phyloP scores from a whole-genome alignment of 2,329 filamentous ascomycete genomes.

The Penicillium sp. region DNA sequence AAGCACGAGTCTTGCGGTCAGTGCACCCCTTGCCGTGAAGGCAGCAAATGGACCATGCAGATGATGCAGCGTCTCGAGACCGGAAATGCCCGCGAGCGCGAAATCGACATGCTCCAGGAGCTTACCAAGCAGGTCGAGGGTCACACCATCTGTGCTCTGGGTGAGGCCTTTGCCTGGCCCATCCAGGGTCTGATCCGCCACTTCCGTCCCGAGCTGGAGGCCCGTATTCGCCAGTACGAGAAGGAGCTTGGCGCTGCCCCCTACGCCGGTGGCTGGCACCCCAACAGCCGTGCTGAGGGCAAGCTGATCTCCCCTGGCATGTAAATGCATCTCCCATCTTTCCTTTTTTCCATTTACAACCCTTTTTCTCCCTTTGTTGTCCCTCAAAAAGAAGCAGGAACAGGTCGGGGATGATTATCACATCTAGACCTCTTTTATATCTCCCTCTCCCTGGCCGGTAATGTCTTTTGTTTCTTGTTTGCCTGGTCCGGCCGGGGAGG shows the following conservation, averaged over 20 bases:
- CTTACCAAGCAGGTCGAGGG: constrained; percentile 99
- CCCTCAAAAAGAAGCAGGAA: constrained; percentile 21
- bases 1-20: constrained; percentile 97
- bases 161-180: constrained; percentile 98
- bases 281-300: constrained; percentile 71
- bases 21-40: constrained; percentile 98
- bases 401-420: constrained; percentile 12
- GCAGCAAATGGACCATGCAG: constrained; percentile 98
- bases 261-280: constrained; percentile 84
- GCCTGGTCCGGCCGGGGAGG: constrained; percentile 10
- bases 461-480: constrained; percentile 11
- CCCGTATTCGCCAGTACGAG: constrained; percentile 78
- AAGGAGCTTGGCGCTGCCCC: constrained; percentile 69
- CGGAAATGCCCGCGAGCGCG: constrained; percentile 79
- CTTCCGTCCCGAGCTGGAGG: constrained; percentile 94
- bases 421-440: constrained; percentile 21
- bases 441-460: constrained; percentile 15
- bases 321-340: constrained; percentile 54
- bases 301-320: constrained; percentile 85
- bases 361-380: constrained; percentile 9
- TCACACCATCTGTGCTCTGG: constrained; percentile 96
- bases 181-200: constrained; percentile 97
- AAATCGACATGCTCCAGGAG: constrained; percentile 99
- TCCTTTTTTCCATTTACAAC: constrained; percentile 3
- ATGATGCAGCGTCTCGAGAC: constrained; percentile 97